Base-by-base conservation (phyloP, 2,329 filamentous ascomycete species). In the Scleromitrula shiraiana region DNA sequence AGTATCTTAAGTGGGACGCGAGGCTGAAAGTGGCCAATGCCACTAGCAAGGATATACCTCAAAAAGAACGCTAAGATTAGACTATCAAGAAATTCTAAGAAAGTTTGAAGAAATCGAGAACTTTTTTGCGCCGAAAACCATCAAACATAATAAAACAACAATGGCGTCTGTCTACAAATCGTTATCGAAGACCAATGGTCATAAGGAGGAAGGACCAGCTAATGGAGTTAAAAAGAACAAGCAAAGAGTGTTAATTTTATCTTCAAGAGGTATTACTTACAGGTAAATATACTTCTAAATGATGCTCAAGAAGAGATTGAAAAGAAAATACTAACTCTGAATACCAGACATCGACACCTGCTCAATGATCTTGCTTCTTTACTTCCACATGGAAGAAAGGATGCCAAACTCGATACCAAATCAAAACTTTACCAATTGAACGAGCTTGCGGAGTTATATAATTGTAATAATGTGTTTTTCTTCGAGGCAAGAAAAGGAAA, bases 371-470 rank as follows among this genome's bases (percentile, higher is more conserved):
- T 98, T 40, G 81, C 88, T 50, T 77, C 85, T 24, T 82, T 98
- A 68, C 82, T 98, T 56, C 93, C 93, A 2, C 93, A 98, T 67
- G 83, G 83, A 56, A 82, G 88, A 63, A 95, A 95, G 71, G 93
- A 98, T 66, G 88, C 86, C 59, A 98, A 98, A 70, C 87, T 96
- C 57, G 93, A 98, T 67, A 93, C 88, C 45, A 97, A 97, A 71
- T 90, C 87, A 30, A 89, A 93, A 72, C 76, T 89, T 59, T 77
- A 81, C 76, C 74, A 85, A 64, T 78, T 95, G 43, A 93, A 93
- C 69, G 87, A 90, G 62, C 62, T 72, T 33, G 63, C 70, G 59
- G 80, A 83, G 56, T 76, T 95, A 24, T 93, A 94, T 74, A 94
- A 93, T 65, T 94, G 88, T 77, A 95, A 95, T 70, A 91, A 94